Conservation (phyloP, 148 eudicot genomes). For the Rhododendron molle region DNA sequence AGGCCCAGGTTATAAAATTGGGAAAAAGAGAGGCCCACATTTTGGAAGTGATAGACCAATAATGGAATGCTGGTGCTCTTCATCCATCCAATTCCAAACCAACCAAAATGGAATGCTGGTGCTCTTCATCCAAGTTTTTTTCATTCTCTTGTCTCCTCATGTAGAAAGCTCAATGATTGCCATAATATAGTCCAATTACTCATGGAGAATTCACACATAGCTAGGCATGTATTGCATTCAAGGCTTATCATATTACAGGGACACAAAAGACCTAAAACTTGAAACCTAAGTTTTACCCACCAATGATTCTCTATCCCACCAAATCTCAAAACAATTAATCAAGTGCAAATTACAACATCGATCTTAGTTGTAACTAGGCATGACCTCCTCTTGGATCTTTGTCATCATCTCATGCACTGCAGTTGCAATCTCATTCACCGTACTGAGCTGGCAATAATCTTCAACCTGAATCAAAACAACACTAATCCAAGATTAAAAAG, state of each 20-base stretch:
- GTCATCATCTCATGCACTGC: slow-evolving; percentile 39
- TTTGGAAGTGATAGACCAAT: neutral
- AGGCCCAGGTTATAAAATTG: too few species aligned
- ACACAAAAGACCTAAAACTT: neutral
- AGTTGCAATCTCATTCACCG: slow-evolving; percentile 41
- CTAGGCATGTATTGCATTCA: neutral
- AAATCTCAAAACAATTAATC: too few species aligned
- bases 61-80: neutral
- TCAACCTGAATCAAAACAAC: slow-evolving; percentile 31
- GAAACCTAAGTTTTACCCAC: neutral
- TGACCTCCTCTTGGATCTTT: slow-evolving; percentile 25
- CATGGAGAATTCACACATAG: too few species aligned
- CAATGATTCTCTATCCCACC: neutral
- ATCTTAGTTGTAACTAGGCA: slow-evolving; percentile 13
- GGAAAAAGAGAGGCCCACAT: neutral
- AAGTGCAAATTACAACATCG: neutral
- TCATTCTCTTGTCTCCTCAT: neutral
- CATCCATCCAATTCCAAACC: too few species aligned
- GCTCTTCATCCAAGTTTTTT: neutral
- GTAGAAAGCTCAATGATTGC: neutral
- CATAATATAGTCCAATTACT: too few species aligned
- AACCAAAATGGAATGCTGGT: neutral
- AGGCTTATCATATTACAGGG: neutral
- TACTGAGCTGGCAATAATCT: slow-evolving; percentile 38
- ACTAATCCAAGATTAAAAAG: neutral